Base-by-base conservation (phyloP, 2,329 filamentous ascomycete species). In the Colletotrichum costaricense region DNA sequence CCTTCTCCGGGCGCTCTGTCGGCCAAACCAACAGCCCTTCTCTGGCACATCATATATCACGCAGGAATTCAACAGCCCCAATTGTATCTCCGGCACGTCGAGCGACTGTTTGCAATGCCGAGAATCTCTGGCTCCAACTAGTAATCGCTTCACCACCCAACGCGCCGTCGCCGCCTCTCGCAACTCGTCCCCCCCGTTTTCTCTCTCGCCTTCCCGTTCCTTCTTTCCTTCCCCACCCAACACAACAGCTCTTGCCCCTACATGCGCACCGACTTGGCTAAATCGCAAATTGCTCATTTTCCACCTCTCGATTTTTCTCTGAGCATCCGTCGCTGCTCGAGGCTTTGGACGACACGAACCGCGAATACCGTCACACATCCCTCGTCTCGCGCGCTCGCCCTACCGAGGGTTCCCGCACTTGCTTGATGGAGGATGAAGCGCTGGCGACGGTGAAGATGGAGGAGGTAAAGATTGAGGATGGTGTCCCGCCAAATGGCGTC, bases 401-500 rank as follows among this genome's bases (percentile, higher is more conserved):
- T 70, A 42, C 55, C 58, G 58, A 74, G 62, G 62, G 46, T 67
- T 63, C 28, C 52, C 38, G 46, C 42, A 63, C 58, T 46, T 59
- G 63, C 71, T 71, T 77, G 67, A 84, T 84, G 83, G 83, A 84
- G 79, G 83, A 84, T 83, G 82, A 84, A 67, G 82, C 82, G 78
- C 77, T 80, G 77, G 80, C 83, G 75, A 80, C 80, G 65, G 79
- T 74, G 78, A 83, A 80, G 78, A 85, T 87, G 81, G 84, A 85
- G 77, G 81, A 82, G 76, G 80, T 87, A 72, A 87, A 84, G 78
- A 81, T 85, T 64, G 85, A 87, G 76, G 83, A 85, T 49, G 80
- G 78, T 62, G 75, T 78, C 69, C 79, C 42, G 38, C 63, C 78
- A 64, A 84, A 84, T 75, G 83, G 82, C 72, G 74, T 78, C 70